These are phyloP conservation scores for Lentinula edodes DNA, from an alignment of 768 basidiomycete genomes.

Conservation along the genomic window DNA sequence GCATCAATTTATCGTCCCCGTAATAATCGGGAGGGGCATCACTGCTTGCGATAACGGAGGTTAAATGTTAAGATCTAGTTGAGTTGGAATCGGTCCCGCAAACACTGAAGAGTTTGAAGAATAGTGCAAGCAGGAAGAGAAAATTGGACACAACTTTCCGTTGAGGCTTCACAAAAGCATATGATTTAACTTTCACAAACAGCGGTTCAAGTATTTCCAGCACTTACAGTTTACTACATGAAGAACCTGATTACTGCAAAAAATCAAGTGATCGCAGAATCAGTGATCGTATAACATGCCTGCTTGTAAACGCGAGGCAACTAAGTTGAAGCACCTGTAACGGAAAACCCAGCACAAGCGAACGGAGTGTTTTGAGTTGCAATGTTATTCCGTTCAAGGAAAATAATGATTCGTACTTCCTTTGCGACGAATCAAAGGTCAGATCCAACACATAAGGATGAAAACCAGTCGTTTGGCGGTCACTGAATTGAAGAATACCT, in stretches of 20 bases:
- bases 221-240: background rate
- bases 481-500: background rate
- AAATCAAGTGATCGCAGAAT: background rate
- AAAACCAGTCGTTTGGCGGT: background rate
- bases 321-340: background rate
- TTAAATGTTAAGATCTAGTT: background rate
- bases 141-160: background rate
- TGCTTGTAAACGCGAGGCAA: constrained; percentile 3
- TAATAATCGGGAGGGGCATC: background rate
- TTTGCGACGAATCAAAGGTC: background rate
- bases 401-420: background rate
- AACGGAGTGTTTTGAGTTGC: constrained; percentile 5
- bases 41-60: background rate
- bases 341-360: background rate
- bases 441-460: background rate
- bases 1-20: too few species aligned
- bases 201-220: background rate
- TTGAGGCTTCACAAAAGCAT: background rate
- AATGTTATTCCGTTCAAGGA: background rate
- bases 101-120: background rate
- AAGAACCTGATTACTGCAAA: background rate
- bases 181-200: background rate
- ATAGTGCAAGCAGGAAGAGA: background rate
- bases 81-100: background rate
- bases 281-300: background rate